A percentile compares a stretch with the other conserved stretches of the same genome.
These are phyloP conservation scores for Magnusiomyces sp. DNA, from an alignment of 1,139 yeast genomes.

Conservation along the genomic window DNA sequence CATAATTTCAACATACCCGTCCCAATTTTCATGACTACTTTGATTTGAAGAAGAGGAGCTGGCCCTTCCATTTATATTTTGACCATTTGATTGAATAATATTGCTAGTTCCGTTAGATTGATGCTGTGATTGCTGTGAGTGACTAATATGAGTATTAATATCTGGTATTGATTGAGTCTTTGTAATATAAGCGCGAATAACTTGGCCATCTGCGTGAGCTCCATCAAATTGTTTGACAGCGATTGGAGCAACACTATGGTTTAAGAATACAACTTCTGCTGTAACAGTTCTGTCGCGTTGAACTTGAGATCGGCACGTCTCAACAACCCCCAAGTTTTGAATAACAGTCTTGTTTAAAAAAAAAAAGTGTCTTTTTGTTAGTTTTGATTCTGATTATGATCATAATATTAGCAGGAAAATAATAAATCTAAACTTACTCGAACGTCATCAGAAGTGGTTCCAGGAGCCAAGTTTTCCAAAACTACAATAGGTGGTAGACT, in stretches of 20 bases:
- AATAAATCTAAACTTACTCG: slow-evolving; percentile 17
- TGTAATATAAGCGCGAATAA: slow-evolving; percentile 19
- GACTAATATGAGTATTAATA: too few relatives aligned
- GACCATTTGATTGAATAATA: too few relatives aligned
- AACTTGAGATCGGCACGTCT: slow-evolving; percentile 20
- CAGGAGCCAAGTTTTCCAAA: slow-evolving; percentile 21
- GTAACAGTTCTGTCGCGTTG: slow-evolving; percentile 16
- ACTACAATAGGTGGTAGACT: slow-evolving; percentile 25
- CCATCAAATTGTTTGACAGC: slow-evolving; percentile 24
- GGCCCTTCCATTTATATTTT: too few relatives aligned
- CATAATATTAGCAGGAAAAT: slow-evolving; percentile 12
- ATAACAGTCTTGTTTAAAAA: slow-evolving; percentile 18
- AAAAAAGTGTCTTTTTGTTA: too few relatives aligned
- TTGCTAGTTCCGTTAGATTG: too few relatives aligned
- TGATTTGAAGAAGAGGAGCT: too few relatives aligned
- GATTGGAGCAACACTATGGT: slow-evolving; percentile 17
- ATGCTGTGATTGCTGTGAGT: too few relatives aligned
- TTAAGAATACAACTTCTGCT: slow-evolving; percentile 25
- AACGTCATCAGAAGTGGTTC: slow-evolving; percentile 26
- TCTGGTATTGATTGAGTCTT: slow-evolving; percentile 19
- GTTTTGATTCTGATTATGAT: too few relatives aligned
- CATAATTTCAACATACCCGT: too few relatives aligned
- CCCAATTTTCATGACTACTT: too few relatives aligned
- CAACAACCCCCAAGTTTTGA: slow-evolving; percentile 20
- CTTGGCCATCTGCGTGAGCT: slow-evolving; percentile 25